Conservation (phyloP, 257 asterid species). For the Galeopsis tetrahit region DNA sequence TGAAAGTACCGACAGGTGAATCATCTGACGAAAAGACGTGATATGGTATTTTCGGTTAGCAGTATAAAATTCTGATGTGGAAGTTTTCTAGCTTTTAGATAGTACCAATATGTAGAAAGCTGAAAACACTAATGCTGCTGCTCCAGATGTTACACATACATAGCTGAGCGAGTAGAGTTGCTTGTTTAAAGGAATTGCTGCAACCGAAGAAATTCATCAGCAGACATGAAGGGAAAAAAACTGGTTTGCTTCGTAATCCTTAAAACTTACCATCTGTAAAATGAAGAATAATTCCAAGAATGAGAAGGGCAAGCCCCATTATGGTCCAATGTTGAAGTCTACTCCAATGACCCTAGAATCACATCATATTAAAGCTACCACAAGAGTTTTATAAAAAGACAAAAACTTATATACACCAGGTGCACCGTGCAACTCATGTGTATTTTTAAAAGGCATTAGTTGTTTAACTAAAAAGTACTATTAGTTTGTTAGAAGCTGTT, state of each 20-base stretch:
- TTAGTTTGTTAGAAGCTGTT: too few species aligned
- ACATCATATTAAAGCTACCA: background rate
- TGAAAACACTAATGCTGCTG: conserved; percentile 73
- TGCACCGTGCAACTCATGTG: too few species aligned
- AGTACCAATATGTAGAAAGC: conserved; percentile 64
- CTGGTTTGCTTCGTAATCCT: background rate
- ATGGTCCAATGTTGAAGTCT: conserved; percentile 67
- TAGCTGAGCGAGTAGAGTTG: conserved; percentile 79
- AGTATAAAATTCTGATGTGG: conserved; percentile 1
- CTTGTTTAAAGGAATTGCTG: conserved; percentile 81
- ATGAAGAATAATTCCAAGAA: conserved; percentile 63
- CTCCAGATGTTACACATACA: conserved; percentile 73
- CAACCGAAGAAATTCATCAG: conserved; percentile 29
- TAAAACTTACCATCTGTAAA: conserved; percentile 57
- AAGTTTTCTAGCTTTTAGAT: conserved; percentile 14
- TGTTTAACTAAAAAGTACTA: too few species aligned
- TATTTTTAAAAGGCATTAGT: too few species aligned
- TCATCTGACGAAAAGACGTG: background rate
- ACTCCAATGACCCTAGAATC: conserved; percentile 58
- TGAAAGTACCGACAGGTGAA: too few species aligned
- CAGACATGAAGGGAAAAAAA: background rate
- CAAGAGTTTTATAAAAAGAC: background rate
- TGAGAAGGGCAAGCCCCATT: conserved; percentile 59
- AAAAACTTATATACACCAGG: too few species aligned
- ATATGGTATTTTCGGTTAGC: background rate